Evolutionary conservation across 805 yeast species (phyloP), one percentile per base, ranked within the genome.

Genomic region (Ogataea nitratoaversa): DNA sequence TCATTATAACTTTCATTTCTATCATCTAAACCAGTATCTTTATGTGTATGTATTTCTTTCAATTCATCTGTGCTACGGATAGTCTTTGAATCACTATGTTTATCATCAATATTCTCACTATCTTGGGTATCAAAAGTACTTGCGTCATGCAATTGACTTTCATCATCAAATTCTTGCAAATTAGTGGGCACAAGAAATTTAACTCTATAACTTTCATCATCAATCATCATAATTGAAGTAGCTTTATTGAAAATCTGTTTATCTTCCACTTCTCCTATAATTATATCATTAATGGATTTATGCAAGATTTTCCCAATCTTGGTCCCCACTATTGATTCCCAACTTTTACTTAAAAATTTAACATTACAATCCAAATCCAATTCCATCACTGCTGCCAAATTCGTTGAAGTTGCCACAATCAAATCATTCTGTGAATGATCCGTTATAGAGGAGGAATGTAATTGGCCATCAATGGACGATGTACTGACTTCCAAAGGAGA

Each of bases 311-410:
- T 78, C 11, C 64, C 59, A 4, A 74, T 67, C 12, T 67, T 68
- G 0, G 88, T 82, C 1, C 95, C 95, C 8, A 87, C 86, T 7
- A 89, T 71, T 8, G 72, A 56, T 48, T 80, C 83, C 96, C 97
- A 91, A 48, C 82, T 76, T 47, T 74, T 76, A 46, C 91, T 76
- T 19, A 89, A 60, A 58, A 84, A 86, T 39, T 74, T 74, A n/a
- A 93, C 80, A 25, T 72, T 77, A 23, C 96, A 88, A 52, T 82
- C 82, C 56, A 88, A 63, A 53, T 83, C 90, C 45, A 93, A 65
- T 61, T 91, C 99, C 63, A 91, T 65, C 3, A 91, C 82, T n/a
- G 82, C 79, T 11, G 87, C 81, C 1, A 86, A 84, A 46, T 80
- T 82, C 44, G 74, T 71, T 2, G 82, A 72, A n/a, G 84, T 78